These are phyloP conservation scores for Lachnellula willkommii DNA, from an alignment of 2,329 filamentous ascomycete genomes.

Conservation along the genomic window DNA sequence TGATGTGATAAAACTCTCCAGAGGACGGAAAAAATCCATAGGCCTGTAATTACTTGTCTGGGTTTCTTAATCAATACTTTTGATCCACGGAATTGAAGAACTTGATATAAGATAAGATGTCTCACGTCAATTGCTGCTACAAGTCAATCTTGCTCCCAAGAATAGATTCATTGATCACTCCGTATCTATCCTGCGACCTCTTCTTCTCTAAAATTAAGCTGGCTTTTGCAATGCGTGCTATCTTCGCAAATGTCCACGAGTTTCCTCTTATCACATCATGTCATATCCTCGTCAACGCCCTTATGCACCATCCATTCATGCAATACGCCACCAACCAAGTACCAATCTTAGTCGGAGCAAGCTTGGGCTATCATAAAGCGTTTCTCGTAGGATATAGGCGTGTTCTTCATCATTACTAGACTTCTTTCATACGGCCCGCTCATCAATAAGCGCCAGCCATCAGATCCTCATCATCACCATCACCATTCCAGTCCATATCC, in stretches of 20 bases:
- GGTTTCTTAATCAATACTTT: too few species aligned
- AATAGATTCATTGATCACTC: not conserved
- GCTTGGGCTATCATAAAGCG: constrained; percentile 9
- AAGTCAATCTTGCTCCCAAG: not conserved
- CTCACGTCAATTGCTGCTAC: too few species aligned
- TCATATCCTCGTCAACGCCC: not conserved
- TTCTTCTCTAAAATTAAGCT: not conserved
- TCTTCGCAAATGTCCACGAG: not conserved
- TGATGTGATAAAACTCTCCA: too few species aligned
- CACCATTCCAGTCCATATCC: constrained; percentile 23
- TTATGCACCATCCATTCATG: constrained; percentile 15
- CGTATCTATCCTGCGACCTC: not conserved
- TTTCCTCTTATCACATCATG: not conserved
- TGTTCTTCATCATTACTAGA: constrained; percentile 7
- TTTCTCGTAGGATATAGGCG: constrained; percentile 2
- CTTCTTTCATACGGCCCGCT: not conserved
- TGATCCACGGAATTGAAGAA: too few species aligned
- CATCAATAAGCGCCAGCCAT: constrained; percentile 22
- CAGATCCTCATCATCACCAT: constrained; percentile 30
- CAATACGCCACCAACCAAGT: constrained; percentile 13
- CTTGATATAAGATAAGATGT: too few species aligned
- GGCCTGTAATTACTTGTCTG: too few species aligned
- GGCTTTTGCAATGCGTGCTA: not conserved
- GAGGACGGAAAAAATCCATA: too few species aligned
- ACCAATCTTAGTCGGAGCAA: constrained; percentile 1